phyloP scores from a whole-genome alignment of 2,329 filamentous ascomycete genomes.

The Fusarium sp. region DNA sequence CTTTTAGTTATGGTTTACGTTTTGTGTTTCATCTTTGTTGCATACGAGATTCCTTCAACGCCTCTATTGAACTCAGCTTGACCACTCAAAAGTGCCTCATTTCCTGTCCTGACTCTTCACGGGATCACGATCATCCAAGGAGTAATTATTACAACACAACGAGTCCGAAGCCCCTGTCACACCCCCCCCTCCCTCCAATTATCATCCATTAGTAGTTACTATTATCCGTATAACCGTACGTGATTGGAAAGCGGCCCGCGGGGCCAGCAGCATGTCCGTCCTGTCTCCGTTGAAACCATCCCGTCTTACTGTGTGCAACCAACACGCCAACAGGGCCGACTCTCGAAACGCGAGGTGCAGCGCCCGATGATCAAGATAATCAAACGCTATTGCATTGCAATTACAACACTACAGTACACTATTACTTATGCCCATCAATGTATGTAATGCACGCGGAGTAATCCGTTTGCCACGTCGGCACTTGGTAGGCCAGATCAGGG shows the following conservation, averaged over 20 bases:
- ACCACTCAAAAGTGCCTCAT: background rate
- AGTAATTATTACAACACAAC: background rate
- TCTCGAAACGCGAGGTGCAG: slow-evolving; percentile 10
- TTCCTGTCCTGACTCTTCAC: background rate
- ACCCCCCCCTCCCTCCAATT: slow-evolving; percentile 3
- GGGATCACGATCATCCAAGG: background rate
- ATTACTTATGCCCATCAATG: background rate
- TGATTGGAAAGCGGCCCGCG: slow-evolving; percentile 4
- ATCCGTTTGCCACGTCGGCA: slow-evolving; percentile 19
- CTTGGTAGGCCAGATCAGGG: slow-evolving; percentile 3
- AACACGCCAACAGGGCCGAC: slow-evolving; percentile 33
- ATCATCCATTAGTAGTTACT: background rate
- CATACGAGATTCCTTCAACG: background rate
- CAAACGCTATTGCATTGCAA: background rate
- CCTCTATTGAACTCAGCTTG: background rate
- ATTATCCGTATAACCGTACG: background rate
- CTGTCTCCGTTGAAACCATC: slow-evolving; percentile 32
- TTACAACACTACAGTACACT: background rate
- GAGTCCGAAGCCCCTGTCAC: background rate
- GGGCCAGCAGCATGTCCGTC: slow-evolving; percentile 22
- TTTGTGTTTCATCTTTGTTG: background rate
- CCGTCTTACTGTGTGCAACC: slow-evolving; percentile 30
- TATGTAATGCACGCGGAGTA: background rate
- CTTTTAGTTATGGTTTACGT: background rate
- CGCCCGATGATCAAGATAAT: slow-evolving; percentile 36